Evolutionary conservation across 768 basidiomycete species (phyloP), one percentile per base, ranked within the genome.

Genomic region (Xanthoconium stramineum): DNA sequence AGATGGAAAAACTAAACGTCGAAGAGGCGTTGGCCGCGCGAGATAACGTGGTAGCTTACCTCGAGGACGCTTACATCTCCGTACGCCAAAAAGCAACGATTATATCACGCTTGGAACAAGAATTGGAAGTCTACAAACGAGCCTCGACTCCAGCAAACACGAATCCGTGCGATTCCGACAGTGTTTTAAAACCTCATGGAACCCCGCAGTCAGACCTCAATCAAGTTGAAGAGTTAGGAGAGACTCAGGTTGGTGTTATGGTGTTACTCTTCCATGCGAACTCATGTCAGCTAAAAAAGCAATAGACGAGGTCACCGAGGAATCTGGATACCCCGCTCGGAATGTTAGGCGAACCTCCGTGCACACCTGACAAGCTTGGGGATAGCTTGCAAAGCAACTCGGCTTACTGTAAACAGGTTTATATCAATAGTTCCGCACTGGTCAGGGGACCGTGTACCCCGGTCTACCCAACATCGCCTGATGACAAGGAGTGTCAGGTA

Each of bases 1-100:
- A 83, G 57, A 69, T 78, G 35, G 83, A 86, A 59, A 76, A 75
- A 39, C 53, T 78, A 47, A 78, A 79, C 47, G 79, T 83, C 2
- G 69, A 67, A 20, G 86, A 89, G 62, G 85, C 83, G 2, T 67
- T 85, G 50, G 73, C 71, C 29, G 88, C 87, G 32, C 82, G 88
- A 39, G 88, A 90, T 63, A 78, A 76, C 32, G 80, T 78, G 15
- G 79, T 86, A 2, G 70, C 79, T 40, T 81, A 80, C 32, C 77
- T 90, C 13, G 75, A 79, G 33, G 79, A 83, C 45, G 85, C 85
- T 11, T 86, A 83, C 63, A 66, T 72, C 14, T 83, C 83, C 0
- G 73, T 89, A 61, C 78, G 79, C n/a, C 78, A 85, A 65, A 88
- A 88, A 69, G 75, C 78, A 2, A 73, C 75, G 20, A 65, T 73